phyloP scores from a whole-genome alignment of 2,329 filamentous ascomycete species.

The Venturia carpophila region DNA sequence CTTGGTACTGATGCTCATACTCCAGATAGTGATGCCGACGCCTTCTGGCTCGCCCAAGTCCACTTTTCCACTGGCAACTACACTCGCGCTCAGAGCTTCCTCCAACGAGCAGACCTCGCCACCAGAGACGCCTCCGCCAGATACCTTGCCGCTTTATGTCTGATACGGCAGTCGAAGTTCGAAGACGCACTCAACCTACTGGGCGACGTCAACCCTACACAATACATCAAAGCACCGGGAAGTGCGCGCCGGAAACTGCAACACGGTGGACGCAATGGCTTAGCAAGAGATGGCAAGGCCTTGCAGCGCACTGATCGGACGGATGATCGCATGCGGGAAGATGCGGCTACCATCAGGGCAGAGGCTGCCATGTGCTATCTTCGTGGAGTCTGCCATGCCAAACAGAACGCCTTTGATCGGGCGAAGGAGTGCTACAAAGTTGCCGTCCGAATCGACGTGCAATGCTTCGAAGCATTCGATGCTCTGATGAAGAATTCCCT shows the following conservation, averaged over 20 bases:
- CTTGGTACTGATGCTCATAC: conserved; percentile 16
- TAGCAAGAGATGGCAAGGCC: conserved; percentile 36
- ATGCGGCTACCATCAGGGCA: conserved; percentile 68
- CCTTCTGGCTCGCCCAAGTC: conserved; percentile 96
- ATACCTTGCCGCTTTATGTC: conserved; percentile 88
- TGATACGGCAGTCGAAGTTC: conserved; percentile 84
- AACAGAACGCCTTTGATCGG: conserved; percentile 93
- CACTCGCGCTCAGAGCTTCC: conserved; percentile 78
- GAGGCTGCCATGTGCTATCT: conserved; percentile 98
- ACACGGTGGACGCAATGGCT: conserved; percentile 48
- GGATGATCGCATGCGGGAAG: conserved; percentile 59
- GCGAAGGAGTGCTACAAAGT: conserved; percentile 99
- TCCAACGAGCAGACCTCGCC: conserved; percentile 76
- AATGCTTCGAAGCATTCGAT: conserved; percentile 97
- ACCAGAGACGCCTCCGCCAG: conserved; percentile 75
- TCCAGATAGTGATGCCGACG: conserved; percentile 82
- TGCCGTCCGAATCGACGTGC: conserved; percentile 90
- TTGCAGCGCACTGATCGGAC: conserved; percentile 49
- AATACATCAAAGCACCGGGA: conserved; percentile 64
- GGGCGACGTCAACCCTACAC: conserved; percentile 87
- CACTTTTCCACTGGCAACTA: conserved; percentile 96
- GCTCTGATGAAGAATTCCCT: conserved; percentile 95
- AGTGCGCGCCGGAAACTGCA: conserved; percentile 65
- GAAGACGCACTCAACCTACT: conserved; percentile 81
- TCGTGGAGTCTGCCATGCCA: conserved; percentile 86